Conservation (phyloP, 352 stramenopile species). For the Pythium guiyangense region DNA sequence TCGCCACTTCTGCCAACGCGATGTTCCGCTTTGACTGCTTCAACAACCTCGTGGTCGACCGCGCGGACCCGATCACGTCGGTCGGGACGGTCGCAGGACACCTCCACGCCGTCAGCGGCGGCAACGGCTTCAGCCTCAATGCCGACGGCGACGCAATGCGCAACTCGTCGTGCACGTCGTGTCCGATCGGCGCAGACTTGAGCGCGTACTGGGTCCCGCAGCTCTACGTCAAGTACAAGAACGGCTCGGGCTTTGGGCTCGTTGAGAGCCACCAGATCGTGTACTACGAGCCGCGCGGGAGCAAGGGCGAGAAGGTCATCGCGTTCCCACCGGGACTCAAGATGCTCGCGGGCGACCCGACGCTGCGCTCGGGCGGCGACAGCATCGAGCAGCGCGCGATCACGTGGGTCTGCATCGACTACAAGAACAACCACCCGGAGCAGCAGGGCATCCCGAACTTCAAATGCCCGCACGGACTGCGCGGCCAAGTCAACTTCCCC, state of each 20-base stretch:
- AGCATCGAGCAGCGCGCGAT: conserved; percentile 34
- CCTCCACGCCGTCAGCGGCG: conserved; percentile 38
- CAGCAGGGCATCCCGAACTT: conserved; percentile 40
- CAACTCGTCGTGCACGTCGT: conserved; percentile 44
- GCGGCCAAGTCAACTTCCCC: conserved; percentile 50
- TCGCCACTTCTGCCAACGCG: not conserved
- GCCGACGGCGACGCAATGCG: conserved; percentile 31
- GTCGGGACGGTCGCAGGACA: conserved; percentile 20
- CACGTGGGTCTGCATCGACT: conserved; percentile 46
- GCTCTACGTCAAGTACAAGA: conserved; percentile 54
- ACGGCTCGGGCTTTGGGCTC: conserved; percentile 40
- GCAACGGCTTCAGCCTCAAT: conserved; percentile 44
- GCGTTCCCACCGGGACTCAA: conserved; percentile 41
- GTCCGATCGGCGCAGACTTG: conserved; percentile 38
- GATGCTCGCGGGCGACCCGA: conserved; percentile 41
- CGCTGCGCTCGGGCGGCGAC: conserved; percentile 24
- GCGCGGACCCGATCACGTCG: conserved; percentile 39
- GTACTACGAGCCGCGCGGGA: conserved; percentile 37
- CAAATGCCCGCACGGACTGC: conserved; percentile 37
- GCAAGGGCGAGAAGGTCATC: conserved; percentile 29
- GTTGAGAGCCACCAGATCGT: conserved; percentile 51
- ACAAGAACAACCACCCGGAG: conserved; percentile 33
- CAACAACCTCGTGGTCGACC: conserved; percentile 51
- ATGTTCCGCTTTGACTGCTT: conserved; percentile 52
- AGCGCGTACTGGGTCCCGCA: conserved; percentile 50